A percentile compares a stretch with the other conserved stretches of the same genome.
These are phyloP conservation scores for Picochlorum sp. DNA, from an alignment of 139 green algal genomes.

Conservation along the genomic window DNA sequence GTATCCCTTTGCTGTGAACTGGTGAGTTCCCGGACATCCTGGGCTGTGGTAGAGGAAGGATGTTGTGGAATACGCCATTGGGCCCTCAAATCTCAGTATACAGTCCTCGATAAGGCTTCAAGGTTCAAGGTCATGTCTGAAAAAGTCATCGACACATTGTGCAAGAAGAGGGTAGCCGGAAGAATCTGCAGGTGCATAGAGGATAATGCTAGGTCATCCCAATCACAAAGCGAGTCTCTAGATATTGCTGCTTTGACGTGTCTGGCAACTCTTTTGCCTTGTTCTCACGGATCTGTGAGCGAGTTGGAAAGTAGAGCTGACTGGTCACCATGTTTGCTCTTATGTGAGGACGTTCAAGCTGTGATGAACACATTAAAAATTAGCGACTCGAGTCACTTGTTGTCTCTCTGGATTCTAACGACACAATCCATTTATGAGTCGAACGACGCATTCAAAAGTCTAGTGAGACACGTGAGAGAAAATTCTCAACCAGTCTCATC, in stretches of 20 bases:
- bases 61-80: conserved; percentile 7
- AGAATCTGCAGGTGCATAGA: conserved; percentile 43
- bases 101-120: not conserved
- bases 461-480: too few species aligned
- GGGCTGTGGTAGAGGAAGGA: conserved; percentile 7
- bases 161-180: conserved; percentile 19
- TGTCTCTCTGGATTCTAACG: too few species aligned
- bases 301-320: too few species aligned
- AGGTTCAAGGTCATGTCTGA: conserved; percentile 6
- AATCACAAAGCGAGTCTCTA: not conserved
- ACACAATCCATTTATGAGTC: too few species aligned
- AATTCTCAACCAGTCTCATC: too few species aligned
- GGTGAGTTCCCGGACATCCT: conserved; percentile 18
- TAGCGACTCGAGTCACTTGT: too few species aligned
- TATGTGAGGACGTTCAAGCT: too few species aligned
- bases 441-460: too few species aligned
- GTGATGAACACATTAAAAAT: too few species aligned
- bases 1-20: conserved; percentile 25
- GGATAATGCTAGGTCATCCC: conserved; percentile 3
- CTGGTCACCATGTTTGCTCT: too few species aligned
- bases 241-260: not conserved
- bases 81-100: not conserved
- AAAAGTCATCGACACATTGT: conserved; percentile 3
- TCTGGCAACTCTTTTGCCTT: not conserved
- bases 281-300: not conserved